Evolutionary conservation across 2,329 filamentous ascomycete species (phyloP).

Genomic region (Apiospora arundinis): DNA sequence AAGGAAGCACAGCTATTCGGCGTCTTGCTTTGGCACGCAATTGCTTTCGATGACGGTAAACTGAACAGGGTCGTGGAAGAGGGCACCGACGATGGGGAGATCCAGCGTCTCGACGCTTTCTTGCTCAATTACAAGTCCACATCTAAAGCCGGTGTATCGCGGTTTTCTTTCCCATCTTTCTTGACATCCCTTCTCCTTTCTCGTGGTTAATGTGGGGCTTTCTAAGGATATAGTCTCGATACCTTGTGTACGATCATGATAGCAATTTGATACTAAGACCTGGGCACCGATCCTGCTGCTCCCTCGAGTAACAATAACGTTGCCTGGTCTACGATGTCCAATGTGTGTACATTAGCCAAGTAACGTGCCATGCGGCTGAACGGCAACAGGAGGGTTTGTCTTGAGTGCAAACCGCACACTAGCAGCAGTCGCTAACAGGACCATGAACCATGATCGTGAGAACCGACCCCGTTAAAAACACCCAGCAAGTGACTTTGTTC

Average conservation of each 20-base stretch:
- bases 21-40: slow-evolving; percentile 67
- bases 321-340: no score
- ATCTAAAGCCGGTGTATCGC: not conserved
- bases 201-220: not conserved
- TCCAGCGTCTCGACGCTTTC: slow-evolving; percentile 55
- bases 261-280: not conserved
- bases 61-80: slow-evolving; percentile 64
- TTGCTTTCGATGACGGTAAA: slow-evolving; percentile 66
- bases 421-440: no score
- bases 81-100: slow-evolving; percentile 56
- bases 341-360: not conserved
- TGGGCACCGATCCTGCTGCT: not conserved
- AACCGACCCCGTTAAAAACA: not conserved
- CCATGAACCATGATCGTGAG: not conserved
- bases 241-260: not conserved
- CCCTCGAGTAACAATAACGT: no score
- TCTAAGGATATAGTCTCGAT: not conserved
- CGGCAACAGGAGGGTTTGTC: not conserved
- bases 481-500: not conserved
- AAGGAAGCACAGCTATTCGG: slow-evolving; percentile 54
- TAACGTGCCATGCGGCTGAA: not conserved
- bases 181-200: not conserved
- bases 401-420: not conserved
- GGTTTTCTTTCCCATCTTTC: not conserved
- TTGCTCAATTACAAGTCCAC: slow-evolving; percentile 25